These are phyloP conservation scores for Podospora didyma DNA, from an alignment of 495 filamentous ascomycete genomes.

Conservation along the genomic window DNA sequence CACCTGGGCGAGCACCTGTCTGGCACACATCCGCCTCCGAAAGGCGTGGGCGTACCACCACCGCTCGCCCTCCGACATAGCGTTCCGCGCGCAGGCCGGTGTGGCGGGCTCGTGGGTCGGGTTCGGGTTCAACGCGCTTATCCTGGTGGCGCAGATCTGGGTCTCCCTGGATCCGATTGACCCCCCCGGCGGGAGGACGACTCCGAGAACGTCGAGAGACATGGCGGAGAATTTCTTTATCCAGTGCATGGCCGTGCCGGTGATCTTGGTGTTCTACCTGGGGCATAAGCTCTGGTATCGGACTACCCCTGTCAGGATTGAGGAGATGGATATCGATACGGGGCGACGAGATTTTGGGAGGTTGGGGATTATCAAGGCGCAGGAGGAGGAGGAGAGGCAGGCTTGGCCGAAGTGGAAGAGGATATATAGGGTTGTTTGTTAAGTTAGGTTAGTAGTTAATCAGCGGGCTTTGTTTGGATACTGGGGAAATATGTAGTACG, in stretches of 20 bases:
- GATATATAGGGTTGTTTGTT: conserved; percentile 54
- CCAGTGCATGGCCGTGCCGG: conserved; percentile 74
- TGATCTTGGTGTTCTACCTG: conserved; percentile 74
- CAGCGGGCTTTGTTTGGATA: too few relatives aligned
- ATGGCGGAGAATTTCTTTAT: conserved; percentile 64
- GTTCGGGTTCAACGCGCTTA: conserved; percentile 69
- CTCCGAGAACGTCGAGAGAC: conserved; percentile 34
- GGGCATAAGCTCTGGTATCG: conserved; percentile 72
- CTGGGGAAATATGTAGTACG: too few relatives aligned
- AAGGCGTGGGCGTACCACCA: conserved; percentile 69
- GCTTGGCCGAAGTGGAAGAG: conserved; percentile 87
- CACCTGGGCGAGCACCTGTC: conserved; percentile 89
- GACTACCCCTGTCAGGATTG: conserved; percentile 61
- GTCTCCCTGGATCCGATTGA: conserved; percentile 69
- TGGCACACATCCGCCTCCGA: conserved; percentile 89
- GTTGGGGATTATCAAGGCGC: conserved; percentile 69
- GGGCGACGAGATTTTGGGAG: conserved; percentile 82
- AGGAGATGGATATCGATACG: conserved; percentile 83
- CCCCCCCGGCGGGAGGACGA: neutral
- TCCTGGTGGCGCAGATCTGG: conserved; percentile 90
- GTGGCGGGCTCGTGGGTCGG: conserved; percentile 83
- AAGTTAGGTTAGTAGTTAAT: neutral
- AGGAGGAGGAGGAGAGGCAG: conserved; percentile 72
- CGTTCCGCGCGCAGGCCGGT: conserved; percentile 79
- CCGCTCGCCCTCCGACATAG: conserved; percentile 71